Base-by-base conservation (phyloP, 805 yeast genomes). In the Yamadazyma olivae region DNA sequence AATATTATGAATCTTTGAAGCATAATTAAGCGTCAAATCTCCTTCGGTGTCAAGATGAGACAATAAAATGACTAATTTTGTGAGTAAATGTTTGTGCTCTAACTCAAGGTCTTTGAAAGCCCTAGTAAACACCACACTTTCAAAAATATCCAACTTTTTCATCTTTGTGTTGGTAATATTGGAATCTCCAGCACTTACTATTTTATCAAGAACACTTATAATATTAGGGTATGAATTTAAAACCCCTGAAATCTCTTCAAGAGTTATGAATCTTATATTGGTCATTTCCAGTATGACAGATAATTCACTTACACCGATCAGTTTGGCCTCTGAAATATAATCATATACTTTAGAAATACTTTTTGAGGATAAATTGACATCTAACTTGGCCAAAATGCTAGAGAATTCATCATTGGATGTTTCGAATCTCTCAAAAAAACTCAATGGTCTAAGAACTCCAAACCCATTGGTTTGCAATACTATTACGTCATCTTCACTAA, bases 381-480 rank as follows among this genome's bases (percentile, higher is more conserved):
- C 43, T 12, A 67, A 41, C 1, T 45, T 39, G 9, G 30, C 35
- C 25, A 66, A 48, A 6, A 63, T 36, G 6, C n/a, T 6, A 15
- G 24, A 27, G 14, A 44, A 27, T 14, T 61, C 36, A 20, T 45
- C 41, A 15, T 50, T 48, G 3, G 43, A 32, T 7, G 39, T 38
- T 17, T 28, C 30, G 36, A 57, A 51, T 1, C 38, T 21, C 32
- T 67, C 72, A 36, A 52, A 64, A 27, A 40, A 40, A 42, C 64
- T 68, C 2, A 65, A 53, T 7, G 53, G 52, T 39, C 69, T 50
- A 33, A 49, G 54, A 2, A 57, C 33, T 2, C 64, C 63, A 15
- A 62, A 24, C 1, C 67, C 66, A 43, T 66, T 62, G 2, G 56
- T 54, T 41, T 64, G 63, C 14, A 55, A 41, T 2, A 57, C 38